Base-by-base conservation (phyloP, 768 basidiomycete genomes). In the Strobilomyces dryophilus region DNA sequence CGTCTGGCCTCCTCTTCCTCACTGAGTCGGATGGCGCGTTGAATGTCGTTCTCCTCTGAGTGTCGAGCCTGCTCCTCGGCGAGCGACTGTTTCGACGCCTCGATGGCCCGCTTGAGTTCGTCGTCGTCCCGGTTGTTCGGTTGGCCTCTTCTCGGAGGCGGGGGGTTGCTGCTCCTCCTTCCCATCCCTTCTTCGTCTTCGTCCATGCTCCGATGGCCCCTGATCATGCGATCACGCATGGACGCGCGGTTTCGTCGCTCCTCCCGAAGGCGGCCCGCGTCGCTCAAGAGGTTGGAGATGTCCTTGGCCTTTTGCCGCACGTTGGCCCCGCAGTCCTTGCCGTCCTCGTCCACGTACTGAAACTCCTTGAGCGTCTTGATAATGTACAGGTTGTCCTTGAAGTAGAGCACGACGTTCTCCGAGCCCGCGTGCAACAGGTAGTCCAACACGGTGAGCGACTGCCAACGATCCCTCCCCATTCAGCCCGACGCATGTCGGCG, bases 321-420 rank as follows among this genome's bases (percentile, higher is more conserved):
- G 70, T 98, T 99, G n/a, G 93, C 93, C 34, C 97, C 97, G 64
- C 97, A 93, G 67, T 99, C 97, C 70, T 97, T 97, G 47, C 87
- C 89, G 36, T 90, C 85, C 63, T 98, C 97, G 70, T 98, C 97
- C 52, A 95, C 70, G 66, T 85, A 97, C 62, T 98, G 95, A 72
- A 99, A 99, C 71, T 99, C 97, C 70, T 98, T 95, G 55, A 99
- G 82, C 2, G 95, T 98, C 77, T 98, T 98, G 82, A 99, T 85
- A 68, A 98, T 82, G 72, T 98, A 99, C 55, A 97, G 72, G 67
- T 99, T 98, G 69, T 99, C 95, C 44, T 84, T 85, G 78, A 98
- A 98, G 75, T 99, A 99, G 65, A 97, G 89, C 55, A 98, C 93
- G 20, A 98, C 95, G 68, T 99, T 98, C 73, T 98, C 97, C 1